Conservation (phyloP, 2,329 filamentous ascomycete species). For the Dendryphion nanum region DNA sequence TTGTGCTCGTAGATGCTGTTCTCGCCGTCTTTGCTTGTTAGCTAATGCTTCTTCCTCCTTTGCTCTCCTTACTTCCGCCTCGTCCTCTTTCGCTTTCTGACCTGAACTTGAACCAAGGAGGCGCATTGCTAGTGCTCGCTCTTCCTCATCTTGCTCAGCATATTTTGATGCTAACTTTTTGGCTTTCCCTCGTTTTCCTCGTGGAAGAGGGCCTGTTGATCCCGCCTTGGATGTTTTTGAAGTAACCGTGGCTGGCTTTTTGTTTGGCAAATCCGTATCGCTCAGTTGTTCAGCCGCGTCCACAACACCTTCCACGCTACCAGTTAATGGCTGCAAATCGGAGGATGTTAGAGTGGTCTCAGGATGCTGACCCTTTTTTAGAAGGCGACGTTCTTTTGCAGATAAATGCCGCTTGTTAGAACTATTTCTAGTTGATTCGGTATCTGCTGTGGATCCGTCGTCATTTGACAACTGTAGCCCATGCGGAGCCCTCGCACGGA, state of each 20-base stretch:
- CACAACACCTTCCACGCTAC: slow-evolving; percentile 6
- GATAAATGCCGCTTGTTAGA: slow-evolving; percentile 35
- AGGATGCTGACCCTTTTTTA: slow-evolving; percentile 37
- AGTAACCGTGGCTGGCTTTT: slow-evolving; percentile 24
- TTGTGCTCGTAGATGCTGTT: slow-evolving; percentile 76
- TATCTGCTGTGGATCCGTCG: slow-evolving; percentile 27
- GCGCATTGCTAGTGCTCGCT: slow-evolving; percentile 76
- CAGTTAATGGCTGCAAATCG: slow-evolving; percentile 14
- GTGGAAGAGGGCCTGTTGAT: slow-evolving; percentile 41
- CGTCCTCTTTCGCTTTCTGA: slow-evolving; percentile 63
- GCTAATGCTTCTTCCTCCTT: slow-evolving; percentile 71
- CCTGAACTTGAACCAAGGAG: slow-evolving; percentile 78
- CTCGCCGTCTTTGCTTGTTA: slow-evolving; percentile 70
- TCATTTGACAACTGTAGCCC: slow-evolving; percentile 21
- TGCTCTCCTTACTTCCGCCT: slow-evolving; percentile 62
- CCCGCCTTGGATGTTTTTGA: slow-evolving; percentile 25
- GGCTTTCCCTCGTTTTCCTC: slow-evolving; percentile 77
- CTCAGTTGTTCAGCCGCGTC: slow-evolving; percentile 29
- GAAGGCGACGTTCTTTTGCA: slow-evolving; percentile 36
- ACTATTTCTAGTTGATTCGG: slow-evolving; percentile 19
- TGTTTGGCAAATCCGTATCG: slow-evolving; percentile 22
- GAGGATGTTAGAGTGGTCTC: slow-evolving; percentile 11
- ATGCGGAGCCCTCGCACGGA: slow-evolving; percentile 1
- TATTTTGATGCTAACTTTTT: slow-evolving; percentile 91
- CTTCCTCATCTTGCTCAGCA: slow-evolving; percentile 91